Conservation (phyloP, 2,329 filamentous ascomycete genomes). For the Apiospora arundinis region DNA sequence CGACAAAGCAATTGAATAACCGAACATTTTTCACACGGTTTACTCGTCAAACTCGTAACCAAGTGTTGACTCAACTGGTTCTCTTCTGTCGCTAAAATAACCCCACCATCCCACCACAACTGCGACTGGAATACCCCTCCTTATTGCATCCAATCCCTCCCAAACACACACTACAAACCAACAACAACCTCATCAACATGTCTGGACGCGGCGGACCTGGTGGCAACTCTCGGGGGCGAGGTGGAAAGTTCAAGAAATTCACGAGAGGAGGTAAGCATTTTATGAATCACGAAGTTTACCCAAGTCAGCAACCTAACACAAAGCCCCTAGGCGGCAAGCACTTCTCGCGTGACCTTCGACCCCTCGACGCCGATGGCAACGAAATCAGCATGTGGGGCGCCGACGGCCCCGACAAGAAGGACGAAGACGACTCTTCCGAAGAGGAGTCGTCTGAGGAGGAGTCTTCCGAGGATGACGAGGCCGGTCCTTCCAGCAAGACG, state of each 20-base stretch:
- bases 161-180: not conserved
- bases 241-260: conserved; percentile 93
- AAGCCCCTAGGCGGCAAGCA: conserved; percentile 87
- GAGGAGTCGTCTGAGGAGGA: conserved; percentile 60
- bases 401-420: conserved; percentile 53
- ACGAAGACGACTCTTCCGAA: conserved; percentile 57
- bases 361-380: conserved; percentile 87
- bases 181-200: conserved; percentile 41
- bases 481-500: conserved; percentile 46
- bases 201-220: conserved; percentile 51
- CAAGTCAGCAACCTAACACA: not conserved
- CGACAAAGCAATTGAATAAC: not conserved
- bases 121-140: conserved; percentile 22
- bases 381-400: conserved; percentile 87
- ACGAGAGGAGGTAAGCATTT: conserved; percentile 78
- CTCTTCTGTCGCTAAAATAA: conserved; percentile 24
- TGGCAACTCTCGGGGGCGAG: conserved; percentile 73
- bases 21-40: conserved; percentile 22
- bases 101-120: conserved; percentile 28
- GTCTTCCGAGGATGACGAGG: conserved; percentile 56
- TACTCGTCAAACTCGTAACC: not conserved
- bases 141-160: conserved; percentile 11
- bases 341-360: conserved; percentile 90
- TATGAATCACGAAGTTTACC: conserved; percentile 7
- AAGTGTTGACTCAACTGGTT: not conserved